phyloP scores from a whole-genome alignment of 176 grass and related monocot species.

The Bromus sterilis region DNA sequence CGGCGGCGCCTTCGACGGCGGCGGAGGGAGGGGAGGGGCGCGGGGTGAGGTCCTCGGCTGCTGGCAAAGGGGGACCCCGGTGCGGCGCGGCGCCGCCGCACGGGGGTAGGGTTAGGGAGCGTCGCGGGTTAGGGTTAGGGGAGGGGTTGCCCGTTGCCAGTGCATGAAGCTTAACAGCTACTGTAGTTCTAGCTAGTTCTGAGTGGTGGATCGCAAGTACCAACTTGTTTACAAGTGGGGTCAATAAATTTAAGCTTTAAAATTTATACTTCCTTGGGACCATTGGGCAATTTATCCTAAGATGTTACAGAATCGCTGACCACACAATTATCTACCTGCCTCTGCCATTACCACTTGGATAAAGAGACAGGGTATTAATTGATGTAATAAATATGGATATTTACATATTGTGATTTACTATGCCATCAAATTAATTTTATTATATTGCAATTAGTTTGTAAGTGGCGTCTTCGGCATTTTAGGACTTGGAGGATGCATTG shows the following conservation, averaged over 20 bases:
- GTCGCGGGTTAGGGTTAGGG: no score
- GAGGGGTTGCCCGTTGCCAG: no score
- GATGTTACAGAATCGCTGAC: background rate
- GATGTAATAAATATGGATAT: no score
- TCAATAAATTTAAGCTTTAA: background rate
- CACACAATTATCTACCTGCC: background rate
- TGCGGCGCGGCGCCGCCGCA: no score
- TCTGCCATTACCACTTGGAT: background rate
- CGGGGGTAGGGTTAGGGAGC: no score
- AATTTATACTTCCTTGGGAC: background rate
- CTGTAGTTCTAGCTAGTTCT: background rate
- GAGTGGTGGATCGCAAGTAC: background rate
- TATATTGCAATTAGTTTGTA: background rate
- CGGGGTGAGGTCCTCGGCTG: no score
- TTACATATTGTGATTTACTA: background rate
- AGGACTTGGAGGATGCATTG: conserved; percentile 91
- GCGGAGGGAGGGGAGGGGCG: no score
- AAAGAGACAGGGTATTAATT: background rate
- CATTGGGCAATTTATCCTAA: background rate
- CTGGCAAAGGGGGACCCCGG: no score
- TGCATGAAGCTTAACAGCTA: no score
- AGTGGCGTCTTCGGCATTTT: conserved; percentile 10
- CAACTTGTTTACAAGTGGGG: background rate
- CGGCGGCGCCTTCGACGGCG: no score
- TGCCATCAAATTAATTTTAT: background rate